These are phyloP conservation scores for Mallotus repandus DNA, from an alignment of 441 rosid species.

Conservation along the genomic window DNA sequence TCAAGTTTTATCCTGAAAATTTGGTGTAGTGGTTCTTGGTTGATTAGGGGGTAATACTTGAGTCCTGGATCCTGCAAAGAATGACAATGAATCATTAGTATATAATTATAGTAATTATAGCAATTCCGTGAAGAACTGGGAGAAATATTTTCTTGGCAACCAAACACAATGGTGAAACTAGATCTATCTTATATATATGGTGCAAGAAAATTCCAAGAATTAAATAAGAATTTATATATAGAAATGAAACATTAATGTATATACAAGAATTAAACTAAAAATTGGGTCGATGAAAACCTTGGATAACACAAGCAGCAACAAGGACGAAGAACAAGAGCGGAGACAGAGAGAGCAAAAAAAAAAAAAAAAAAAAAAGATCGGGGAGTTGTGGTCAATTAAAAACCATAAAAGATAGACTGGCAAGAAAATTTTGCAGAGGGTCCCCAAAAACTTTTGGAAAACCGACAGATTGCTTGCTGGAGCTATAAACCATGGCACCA, in stretches of 20 bases:
- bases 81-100: slow-evolving; percentile 8
- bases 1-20: too few species aligned
- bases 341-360: too few species aligned
- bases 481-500: slow-evolving; percentile 18
- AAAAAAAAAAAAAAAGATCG: background rate
- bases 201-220: too few species aligned
- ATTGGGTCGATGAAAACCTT: slow-evolving; percentile 44
- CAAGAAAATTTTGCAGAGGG: slow-evolving; percentile 36
- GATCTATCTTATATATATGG: background rate
- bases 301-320: slow-evolving; percentile 41
- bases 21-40: slow-evolving; percentile 25
- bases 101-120: background rate
- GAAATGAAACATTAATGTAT: too few species aligned
- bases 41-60: slow-evolving; percentile 22
- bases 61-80: slow-evolving; percentile 44
- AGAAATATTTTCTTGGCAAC: background rate
- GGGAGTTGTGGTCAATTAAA: slow-evolving; percentile 36
- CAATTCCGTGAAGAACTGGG: background rate
- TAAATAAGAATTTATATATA: too few species aligned
- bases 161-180: background rate
- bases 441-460: slow-evolving; percentile 27
- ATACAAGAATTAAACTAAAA: too few species aligned
- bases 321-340: slow-evolving; percentile 46
- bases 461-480: slow-evolving; percentile 28
- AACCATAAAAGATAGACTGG: slow-evolving; percentile 44